phyloP scores from a whole-genome alignment of 306 rosid species.

The Quercus ilex region DNA sequence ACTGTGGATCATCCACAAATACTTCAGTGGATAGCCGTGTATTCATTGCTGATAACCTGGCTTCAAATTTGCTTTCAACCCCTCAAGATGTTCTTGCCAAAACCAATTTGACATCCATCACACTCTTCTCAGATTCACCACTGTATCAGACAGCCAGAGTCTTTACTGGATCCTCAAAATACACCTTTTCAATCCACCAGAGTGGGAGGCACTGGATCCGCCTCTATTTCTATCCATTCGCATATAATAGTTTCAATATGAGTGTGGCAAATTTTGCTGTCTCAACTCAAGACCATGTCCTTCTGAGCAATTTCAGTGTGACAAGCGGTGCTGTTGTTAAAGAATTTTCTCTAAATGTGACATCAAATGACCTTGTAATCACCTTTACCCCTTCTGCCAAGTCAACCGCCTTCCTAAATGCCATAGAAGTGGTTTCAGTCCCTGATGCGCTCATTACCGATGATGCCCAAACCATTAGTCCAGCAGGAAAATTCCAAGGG shows the following conservation, averaged over 20 bases:
- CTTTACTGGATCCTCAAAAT: conserved; percentile 59
- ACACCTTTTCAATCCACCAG: conserved; percentile 50
- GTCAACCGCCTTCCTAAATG: conserved; percentile 71
- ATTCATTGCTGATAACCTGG: conserved; percentile 57
- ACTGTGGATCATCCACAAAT: conserved; percentile 61
- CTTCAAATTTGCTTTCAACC: conserved; percentile 54
- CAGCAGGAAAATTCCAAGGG: conserved; percentile 33
- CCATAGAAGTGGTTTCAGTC: conserved; percentile 74
- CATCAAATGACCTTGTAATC: conserved; percentile 50
- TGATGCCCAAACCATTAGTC: conserved; percentile 27
- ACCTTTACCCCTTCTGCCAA: conserved; percentile 43
- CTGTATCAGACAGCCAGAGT: conserved; percentile 76
- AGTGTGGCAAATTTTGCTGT: conserved; percentile 57
- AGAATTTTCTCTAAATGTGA: conserved; percentile 59
- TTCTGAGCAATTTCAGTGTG: conserved; percentile 55
- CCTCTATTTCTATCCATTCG: conserved; percentile 72
- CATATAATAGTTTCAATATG: conserved; percentile 36
- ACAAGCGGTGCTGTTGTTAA: conserved; percentile 36
- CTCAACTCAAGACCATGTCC: conserved; percentile 40
- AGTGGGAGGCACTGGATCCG: conserved; percentile 92
- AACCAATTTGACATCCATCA: conserved; percentile 30
- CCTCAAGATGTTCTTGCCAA: conserved; percentile 54
- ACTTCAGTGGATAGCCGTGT: conserved; percentile 52
- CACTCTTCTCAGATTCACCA: conserved; percentile 33
- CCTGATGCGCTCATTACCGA: conserved; percentile 59